Conservation (phyloP, 2,329 filamentous ascomycete genomes). For the Aspergillus texensis region DNA sequence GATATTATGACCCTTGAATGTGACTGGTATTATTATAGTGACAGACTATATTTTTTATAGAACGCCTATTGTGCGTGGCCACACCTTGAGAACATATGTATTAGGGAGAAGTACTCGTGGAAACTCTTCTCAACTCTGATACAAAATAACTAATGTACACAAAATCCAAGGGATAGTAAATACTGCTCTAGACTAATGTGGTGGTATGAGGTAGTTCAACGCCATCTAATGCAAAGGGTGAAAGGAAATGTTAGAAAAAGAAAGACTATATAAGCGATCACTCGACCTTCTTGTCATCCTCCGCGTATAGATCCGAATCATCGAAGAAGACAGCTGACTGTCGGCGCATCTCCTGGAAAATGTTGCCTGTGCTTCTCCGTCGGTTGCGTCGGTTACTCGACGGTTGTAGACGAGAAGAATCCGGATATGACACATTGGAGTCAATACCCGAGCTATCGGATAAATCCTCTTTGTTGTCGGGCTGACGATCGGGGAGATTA, state of each 20-base stretch:
- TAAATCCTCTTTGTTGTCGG: constrained; percentile 12
- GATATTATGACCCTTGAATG: too few relatives aligned
- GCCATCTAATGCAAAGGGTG: not conserved
- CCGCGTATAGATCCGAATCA: constrained; percentile 39
- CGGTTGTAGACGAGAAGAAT: constrained; percentile 26
- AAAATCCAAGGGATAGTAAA: not conserved
- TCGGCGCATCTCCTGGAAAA: constrained; percentile 49
- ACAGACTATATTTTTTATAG: not conserved
- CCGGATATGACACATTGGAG: constrained; percentile 15
- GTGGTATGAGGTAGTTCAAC: not conserved
- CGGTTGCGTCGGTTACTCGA: constrained; percentile 17
- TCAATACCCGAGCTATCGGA: constrained; percentile 28
- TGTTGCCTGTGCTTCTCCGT: constrained; percentile 34
- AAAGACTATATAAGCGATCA: not conserved
- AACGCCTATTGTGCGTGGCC: not conserved
- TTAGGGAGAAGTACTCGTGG: not conserved
- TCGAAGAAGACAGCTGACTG: constrained; percentile 53
- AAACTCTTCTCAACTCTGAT: not conserved
- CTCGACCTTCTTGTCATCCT: constrained; percentile 24
- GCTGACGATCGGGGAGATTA: constrained; percentile 30
- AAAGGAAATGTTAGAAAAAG: not conserved
- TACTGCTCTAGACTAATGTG: not conserved
- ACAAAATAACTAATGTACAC: not conserved
- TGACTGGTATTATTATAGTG: too few relatives aligned
- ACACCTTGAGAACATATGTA: not conserved